A percentile compares a stretch with the other conserved stretches of the same genome.
phyloP scores from a whole-genome alignment of 345 rosid genomes.

The Nasturtium officinale region DNA sequence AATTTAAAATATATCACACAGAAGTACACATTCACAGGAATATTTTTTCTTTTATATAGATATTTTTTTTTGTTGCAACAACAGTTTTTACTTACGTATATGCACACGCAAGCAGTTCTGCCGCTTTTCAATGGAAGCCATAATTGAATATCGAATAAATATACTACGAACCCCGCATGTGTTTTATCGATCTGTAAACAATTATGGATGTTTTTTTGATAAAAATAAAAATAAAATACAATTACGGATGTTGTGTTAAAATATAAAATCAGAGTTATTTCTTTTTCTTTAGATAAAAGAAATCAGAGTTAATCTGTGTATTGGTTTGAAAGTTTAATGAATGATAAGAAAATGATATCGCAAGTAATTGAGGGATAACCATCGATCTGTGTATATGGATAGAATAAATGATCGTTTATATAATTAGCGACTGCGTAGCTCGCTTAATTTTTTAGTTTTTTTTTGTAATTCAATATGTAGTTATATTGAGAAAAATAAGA shows the following conservation, averaged over 20 bases:
- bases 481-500: too few relatives aligned
- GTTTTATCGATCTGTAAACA: not conserved
- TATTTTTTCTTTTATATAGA: too few relatives aligned
- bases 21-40: not conserved
- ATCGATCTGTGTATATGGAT: not conserved
- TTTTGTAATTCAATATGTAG: too few relatives aligned
- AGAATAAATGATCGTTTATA: not conserved
- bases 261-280: not conserved
- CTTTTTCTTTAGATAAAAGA: too few relatives aligned
- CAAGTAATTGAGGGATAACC: not conserved
- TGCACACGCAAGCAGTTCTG: conserved; percentile 33
- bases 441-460: too few relatives aligned
- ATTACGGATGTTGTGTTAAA: not conserved
- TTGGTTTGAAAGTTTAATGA: not conserved
- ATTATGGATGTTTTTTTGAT: not conserved
- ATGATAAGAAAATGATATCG: not conserved
- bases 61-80: not conserved
- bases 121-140: conserved; percentile 29
- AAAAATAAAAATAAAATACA: too few relatives aligned
- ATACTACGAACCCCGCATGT: not conserved
- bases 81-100: not conserved
- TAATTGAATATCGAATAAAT: not conserved
- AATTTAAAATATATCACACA: not conserved
- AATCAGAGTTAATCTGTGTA: not conserved
- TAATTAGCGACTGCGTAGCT: not conserved